Base-by-base conservation (phyloP, 768 basidiomycete species). In the Mycena haematopus region DNA sequence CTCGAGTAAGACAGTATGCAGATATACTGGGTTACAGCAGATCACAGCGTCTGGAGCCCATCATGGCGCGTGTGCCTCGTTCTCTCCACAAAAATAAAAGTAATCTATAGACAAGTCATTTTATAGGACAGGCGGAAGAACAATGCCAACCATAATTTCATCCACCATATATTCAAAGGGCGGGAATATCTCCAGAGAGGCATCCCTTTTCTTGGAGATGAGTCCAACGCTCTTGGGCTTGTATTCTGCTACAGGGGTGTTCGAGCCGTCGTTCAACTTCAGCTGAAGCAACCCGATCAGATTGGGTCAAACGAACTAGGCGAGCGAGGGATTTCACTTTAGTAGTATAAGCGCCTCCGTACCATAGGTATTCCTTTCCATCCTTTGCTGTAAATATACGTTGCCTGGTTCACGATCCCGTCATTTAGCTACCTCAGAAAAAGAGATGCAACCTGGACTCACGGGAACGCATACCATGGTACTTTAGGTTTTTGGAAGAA, bases 361-460 rank as follows among this genome's bases (percentile, higher is more conserved):
- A 15, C 63, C 63, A 65, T 35, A 15, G 51, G 21, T 65, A 65
- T 15, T 65, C 54, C 24, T 60, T 65, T 25, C 58, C 58, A 38
- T 65, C 63, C n/a, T 56, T 21, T 13, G 58, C 63, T 0, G 58
- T 65, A 45, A 60, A 65, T 33, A 56, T 42, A 25, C 33, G 38
- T 17, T 55, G 22, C 52, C 53, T 64, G 2, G 9, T 31, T 31
- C 29, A 31, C 29, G 29, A 31, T 31, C 29, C 29, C 29, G 6
- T 31, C 29, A 9, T 4, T 31, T 9, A 31, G 29, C 29, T 31
- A 9, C 29, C 29, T 31, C 29, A 9, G 29, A 31, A 31, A 31
- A 31, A 31, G 29, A 31, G 4, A 31, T 31, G 29, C 29, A 31
- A 31, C 9, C 29, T 13, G 5, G 47, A 56, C 56, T 45, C 27